These are phyloP conservation scores for Russula ochroleuca DNA, from an alignment of 768 basidiomycete species.

Conservation along the genomic window DNA sequence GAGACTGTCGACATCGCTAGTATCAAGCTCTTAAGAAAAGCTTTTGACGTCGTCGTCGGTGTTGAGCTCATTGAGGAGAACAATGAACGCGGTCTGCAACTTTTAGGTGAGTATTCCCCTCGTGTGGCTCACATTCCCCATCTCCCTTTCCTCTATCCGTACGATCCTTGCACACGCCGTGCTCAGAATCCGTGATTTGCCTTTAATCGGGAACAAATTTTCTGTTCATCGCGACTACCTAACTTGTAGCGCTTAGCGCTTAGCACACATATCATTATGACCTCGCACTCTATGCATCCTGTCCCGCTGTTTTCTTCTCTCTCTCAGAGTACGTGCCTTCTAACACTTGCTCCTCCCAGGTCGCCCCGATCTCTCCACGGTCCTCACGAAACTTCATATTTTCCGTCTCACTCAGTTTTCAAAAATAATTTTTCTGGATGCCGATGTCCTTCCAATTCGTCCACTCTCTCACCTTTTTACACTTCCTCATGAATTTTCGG, in stretches of 20 bases:
- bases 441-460: slow-evolving; percentile 82
- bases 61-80: slow-evolving; percentile 82
- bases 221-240: background rate
- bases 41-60: slow-evolving; percentile 82
- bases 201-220: background rate
- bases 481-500: slow-evolving; percentile 78
- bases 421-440: slow-evolving; percentile 88
- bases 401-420: slow-evolving; percentile 86
- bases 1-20: slow-evolving; percentile 83
- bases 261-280: background rate
- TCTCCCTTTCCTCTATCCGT: background rate
- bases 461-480: slow-evolving; percentile 92
- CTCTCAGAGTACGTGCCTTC: background rate
- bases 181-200: background rate
- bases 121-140: background rate
- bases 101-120: slow-evolving; percentile 66
- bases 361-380: slow-evolving; percentile 87
- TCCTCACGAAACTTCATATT: slow-evolving; percentile 94
- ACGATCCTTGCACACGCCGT: background rate
- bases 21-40: slow-evolving; percentile 72
- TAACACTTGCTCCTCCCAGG: slow-evolving; percentile 45
- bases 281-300: background rate
- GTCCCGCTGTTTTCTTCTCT: background rate
- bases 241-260: background rate
- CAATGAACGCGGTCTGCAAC: slow-evolving; percentile 58